These are phyloP conservation scores for Carnegiea gigantea DNA, from an alignment of 179 eudicot genomes.

Conservation along the genomic window DNA sequence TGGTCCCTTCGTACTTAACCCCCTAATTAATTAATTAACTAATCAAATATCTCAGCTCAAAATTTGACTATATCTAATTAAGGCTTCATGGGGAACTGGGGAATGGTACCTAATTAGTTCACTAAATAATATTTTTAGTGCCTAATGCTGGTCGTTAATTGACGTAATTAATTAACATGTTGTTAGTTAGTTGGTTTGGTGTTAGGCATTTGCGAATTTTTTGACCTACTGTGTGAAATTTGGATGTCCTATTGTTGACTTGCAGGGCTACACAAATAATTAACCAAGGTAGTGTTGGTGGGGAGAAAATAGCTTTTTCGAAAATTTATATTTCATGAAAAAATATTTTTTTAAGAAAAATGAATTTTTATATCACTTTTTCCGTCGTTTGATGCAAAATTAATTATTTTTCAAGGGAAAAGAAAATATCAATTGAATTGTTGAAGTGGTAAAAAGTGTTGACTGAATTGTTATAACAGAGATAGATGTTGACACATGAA, in stretches of 20 bases:
- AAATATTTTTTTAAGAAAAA: too few relatives aligned
- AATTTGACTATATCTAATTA: neutral
- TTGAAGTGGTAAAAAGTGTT: too few relatives aligned
- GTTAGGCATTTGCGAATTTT: neutral
- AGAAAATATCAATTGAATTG: too few relatives aligned
- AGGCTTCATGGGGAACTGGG: neutral
- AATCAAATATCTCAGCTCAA: neutral
- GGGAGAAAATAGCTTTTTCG: too few relatives aligned
- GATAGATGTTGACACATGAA: too few relatives aligned
- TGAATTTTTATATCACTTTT: too few relatives aligned
- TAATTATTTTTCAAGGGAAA: too few relatives aligned
- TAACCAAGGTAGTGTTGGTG: too few relatives aligned
- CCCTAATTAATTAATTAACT: neutral
- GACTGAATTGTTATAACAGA: too few relatives aligned
- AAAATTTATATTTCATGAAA: too few relatives aligned
- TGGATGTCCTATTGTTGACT: neutral
- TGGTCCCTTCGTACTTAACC: neutral
- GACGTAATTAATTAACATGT: neutral
- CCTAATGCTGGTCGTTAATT: constrained; percentile 13
- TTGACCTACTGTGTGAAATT: neutral
- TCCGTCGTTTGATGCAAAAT: too few relatives aligned
- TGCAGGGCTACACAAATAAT: neutral
- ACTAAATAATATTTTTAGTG: neutral
- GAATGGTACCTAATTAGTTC: neutral
- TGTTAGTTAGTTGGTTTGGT: neutral